Percentiles rank a stretch among this genome's conserved stretches.
These are phyloP conservation scores for Rubroboletus pulcherrimus DNA, from an alignment of 768 basidiomycete genomes.

Conservation along the genomic window DNA sequence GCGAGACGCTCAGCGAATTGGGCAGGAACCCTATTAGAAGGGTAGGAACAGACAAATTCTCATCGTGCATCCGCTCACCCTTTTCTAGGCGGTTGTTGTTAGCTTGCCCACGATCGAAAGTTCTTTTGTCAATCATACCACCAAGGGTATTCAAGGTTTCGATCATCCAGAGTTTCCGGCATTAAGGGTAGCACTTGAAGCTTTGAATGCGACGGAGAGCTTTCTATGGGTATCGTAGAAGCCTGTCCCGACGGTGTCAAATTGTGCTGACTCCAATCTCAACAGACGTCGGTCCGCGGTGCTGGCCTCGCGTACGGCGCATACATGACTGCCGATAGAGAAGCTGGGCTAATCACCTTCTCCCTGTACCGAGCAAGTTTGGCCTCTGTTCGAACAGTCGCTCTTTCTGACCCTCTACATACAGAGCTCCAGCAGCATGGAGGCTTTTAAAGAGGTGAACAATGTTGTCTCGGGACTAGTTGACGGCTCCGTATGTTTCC, in stretches of 20 bases:
- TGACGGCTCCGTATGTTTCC: slow-evolving; percentile 66
- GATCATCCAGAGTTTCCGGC: slow-evolving; percentile 80
- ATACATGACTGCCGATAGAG: slow-evolving; percentile 65
- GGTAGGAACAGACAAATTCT: slow-evolving; percentile 37
- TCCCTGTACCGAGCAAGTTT: slow-evolving; percentile 69
- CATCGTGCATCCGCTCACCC: background rate
- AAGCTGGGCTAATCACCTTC: slow-evolving; percentile 74
- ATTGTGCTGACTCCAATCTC: slow-evolving; percentile 7
- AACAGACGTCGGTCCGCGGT: slow-evolving; percentile 83
- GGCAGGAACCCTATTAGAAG: slow-evolving; percentile 72
- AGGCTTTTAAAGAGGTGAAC: slow-evolving; percentile 77
- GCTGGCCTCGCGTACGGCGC: slow-evolving; percentile 96
- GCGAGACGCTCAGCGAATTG: slow-evolving; percentile 66
- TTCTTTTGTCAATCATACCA: slow-evolving; percentile 74
- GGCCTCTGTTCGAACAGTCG: background rate
- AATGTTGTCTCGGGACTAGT: slow-evolving; percentile 76
- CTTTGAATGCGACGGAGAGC: slow-evolving; percentile 90
- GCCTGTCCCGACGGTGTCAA: background rate
- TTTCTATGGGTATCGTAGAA: slow-evolving; percentile 75
- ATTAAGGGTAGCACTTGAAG: slow-evolving; percentile 78
- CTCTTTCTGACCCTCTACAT: slow-evolving; percentile 8
- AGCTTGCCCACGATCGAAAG: slow-evolving; percentile 94
- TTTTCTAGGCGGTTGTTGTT: slow-evolving; percentile 70
- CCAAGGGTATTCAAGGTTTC: slow-evolving; percentile 77
- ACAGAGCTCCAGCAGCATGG: slow-evolving; percentile 75